Conservation (phyloP, 2,329 filamentous ascomycete species). For the Claviceps spartinae region DNA sequence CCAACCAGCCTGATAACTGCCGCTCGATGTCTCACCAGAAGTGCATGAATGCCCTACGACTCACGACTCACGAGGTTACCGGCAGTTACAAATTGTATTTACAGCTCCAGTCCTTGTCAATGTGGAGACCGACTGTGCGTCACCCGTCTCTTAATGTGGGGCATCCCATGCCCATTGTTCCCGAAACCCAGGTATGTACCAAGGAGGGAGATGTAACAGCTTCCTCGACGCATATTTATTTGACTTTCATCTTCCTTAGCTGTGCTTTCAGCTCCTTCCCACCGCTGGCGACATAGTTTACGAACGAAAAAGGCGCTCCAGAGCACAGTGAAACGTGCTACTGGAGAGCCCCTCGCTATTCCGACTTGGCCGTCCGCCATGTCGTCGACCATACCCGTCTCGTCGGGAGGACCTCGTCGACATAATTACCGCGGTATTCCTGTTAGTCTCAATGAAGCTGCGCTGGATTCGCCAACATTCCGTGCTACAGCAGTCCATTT, state of each 20-base stretch:
- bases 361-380: constrained; percentile 8
- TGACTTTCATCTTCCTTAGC: not conserved
- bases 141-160: not conserved
- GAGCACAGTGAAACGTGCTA: constrained; percentile 3
- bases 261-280: not conserved
- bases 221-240: not conserved
- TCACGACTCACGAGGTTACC: no score
- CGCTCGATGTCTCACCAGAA: not conserved
- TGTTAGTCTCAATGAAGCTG: constrained; percentile 83
- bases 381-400: constrained; percentile 7
- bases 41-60: not conserved
- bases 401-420: constrained; percentile 5
- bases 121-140: not conserved
- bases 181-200: not conserved
- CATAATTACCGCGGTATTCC: constrained; percentile 38
- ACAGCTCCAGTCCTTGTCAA: not conserved
- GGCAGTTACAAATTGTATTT: no score
- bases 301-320: not conserved
- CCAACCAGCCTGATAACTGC: not conserved
- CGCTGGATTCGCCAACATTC: constrained; percentile 92
- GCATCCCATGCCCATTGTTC: not conserved
- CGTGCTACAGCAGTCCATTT: constrained; percentile 79
- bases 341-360: not conserved
- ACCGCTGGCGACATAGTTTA: not conserved
- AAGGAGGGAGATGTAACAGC: not conserved